Evolutionary conservation across 208 protist genomes (phyloP), one percentile per base, ranked within the genome.

Genomic region (Kentomonas sorsogonicus): DNA sequence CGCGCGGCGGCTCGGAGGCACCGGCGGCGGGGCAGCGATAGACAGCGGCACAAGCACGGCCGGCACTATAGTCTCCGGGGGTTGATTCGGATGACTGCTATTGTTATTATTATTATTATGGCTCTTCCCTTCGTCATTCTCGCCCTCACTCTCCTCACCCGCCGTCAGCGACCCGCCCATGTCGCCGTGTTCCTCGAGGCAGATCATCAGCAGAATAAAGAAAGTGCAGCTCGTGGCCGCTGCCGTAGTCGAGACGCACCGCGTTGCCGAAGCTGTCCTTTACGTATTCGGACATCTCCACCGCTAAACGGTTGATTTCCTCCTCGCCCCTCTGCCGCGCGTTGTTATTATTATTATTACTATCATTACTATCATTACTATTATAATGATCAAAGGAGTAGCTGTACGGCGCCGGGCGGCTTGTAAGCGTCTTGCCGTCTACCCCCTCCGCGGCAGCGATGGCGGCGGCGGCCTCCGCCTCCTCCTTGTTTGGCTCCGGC

Each of bases 161-260:
- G n/a, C n/a, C 11, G 52, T 47, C n/a, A 88, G 51, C 6, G 50
- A 61, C 18, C 77, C 85, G 30, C 81, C 81, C n/a, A 68, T 20
- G 47, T 89, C 84, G 5, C 81, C 79, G 53, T 93, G 54, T 54
- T 83, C 63, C 53, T 78, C 60, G 7, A 98, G 74, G 65, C 83
- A 89, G 22, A 93, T 93, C 69, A 89, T 91, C 25, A 99, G 31
- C 16, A 94, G 93, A 3, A 86, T 77, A 27, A 98, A 86, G n/a
- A 71, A 99, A 99, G 57, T 96, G 79, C n/a, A 97, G 55, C 73
- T 99, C 98, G 64, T 99, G 98, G 18, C 98, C 98, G 7, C 96
- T 99, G 51, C 98, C 98, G 69, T 99, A 99, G 77, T 99, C 98
- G 5, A 99, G 97, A 38, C 98, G 86, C 2, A 75, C 91, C 23